Percentiles rank a stretch among this genome's conserved stretches.
phyloP scores from a whole-genome alignment of 2,329 filamentous ascomycete genomes.

The Xylaria sp. region DNA sequence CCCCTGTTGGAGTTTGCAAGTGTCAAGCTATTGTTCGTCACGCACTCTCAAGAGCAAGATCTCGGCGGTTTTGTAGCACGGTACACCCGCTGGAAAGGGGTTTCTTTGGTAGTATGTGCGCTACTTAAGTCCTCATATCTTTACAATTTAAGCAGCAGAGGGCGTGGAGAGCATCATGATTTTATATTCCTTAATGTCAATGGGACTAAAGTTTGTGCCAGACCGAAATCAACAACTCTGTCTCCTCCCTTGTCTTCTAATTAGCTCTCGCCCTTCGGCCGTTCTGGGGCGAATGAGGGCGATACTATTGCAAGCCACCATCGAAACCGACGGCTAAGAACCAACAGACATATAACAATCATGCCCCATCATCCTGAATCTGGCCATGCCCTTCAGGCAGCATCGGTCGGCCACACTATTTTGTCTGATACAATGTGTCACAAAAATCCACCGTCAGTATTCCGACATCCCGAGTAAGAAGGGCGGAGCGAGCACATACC shows the following conservation, averaged over 20 bases:
- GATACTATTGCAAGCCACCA: slow-evolving; percentile 4
- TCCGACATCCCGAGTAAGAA: not conserved
- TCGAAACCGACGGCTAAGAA: slow-evolving; percentile 3
- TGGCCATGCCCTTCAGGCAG: not conserved
- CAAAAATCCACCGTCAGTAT: not conserved
- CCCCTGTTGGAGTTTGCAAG: not conserved
- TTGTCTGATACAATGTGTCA: slow-evolving; percentile 13
- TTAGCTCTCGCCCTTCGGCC: not conserved
- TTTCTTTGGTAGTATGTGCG: not conserved
- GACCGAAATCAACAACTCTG: not conserved
- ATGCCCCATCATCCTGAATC: not conserved
- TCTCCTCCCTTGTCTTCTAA: not conserved
- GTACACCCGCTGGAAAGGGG: not conserved
- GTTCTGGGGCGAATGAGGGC: not conserved
- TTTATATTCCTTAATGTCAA: not conserved
- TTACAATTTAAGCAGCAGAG: not conserved
- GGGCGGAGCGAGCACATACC: slow-evolving; percentile 7
- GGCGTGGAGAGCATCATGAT: not conserved
- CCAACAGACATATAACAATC: slow-evolving; percentile 8
- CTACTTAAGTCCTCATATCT: not conserved
- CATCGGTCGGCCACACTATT: not conserved
- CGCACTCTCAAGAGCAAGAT: not conserved
- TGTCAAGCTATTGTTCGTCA: slow-evolving; percentile 4
- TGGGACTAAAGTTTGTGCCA: not conserved
- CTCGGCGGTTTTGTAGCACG: not conserved